A percentile compares a stretch with the other conserved stretches of the same genome.
Conservation (phyloP, 73 alveolate genomes). For the Tetrahymena malaccensis region DNA sequence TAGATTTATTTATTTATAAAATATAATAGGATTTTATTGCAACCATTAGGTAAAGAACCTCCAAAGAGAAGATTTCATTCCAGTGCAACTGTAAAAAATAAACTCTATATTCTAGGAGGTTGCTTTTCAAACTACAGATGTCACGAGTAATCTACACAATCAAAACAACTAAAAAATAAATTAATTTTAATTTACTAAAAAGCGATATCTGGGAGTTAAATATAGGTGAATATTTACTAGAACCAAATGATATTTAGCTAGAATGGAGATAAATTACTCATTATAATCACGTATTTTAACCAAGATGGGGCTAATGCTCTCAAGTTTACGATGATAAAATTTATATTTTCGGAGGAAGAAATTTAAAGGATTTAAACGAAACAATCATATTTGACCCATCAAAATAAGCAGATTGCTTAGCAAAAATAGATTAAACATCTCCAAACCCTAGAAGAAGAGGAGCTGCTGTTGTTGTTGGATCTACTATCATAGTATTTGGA, state of each 20-base stretch:
- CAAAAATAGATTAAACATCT: constrained; percentile 9
- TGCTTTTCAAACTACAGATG: constrained; percentile 48
- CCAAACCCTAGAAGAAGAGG: constrained; percentile 59
- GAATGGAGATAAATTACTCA: background rate
- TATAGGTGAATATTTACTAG: background rate
- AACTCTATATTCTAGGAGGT: constrained; percentile 47
- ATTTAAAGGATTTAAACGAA: constrained; percentile 70
- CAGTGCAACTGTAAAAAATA: constrained; percentile 8
- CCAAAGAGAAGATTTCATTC: constrained; percentile 52
- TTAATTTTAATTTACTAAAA: background rate
- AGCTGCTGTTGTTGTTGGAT: constrained; percentile 43
- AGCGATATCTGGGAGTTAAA: background rate
- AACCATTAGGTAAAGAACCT: background rate
- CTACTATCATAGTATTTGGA: constrained; percentile 46
- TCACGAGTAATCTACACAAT: constrained; percentile 20
- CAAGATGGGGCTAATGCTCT: constrained; percentile 84
- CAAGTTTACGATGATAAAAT: constrained; percentile 64
- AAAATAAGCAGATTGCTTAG: background rate
- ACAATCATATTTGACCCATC: constrained; percentile 33
- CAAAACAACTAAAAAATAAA: too few relatives aligned
- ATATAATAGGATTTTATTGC: background rate
- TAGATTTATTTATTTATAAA: background rate
- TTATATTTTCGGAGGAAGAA: constrained; percentile 85
- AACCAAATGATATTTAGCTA: background rate
- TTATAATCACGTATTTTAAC: constrained; percentile 38